Conservation (phyloP, 75 land plant species). For the Gnetum montanum region DNA sequence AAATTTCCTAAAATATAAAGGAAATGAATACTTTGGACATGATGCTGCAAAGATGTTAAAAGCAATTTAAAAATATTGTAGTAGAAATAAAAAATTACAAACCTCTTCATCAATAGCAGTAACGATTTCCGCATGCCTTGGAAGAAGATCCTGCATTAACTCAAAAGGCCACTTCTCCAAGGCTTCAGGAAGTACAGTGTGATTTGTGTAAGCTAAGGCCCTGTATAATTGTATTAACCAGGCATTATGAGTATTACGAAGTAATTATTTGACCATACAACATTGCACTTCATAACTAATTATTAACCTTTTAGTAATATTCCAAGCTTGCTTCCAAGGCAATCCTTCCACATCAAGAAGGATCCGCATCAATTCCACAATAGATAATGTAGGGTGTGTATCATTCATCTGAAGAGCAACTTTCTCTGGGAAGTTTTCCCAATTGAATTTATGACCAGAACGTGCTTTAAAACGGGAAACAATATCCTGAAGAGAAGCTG, state of each 20-base stretch:
- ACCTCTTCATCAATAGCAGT: slow-evolving; percentile 88
- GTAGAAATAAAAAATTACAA: slow-evolving; percentile 4
- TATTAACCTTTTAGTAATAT: slow-evolving; percentile 73
- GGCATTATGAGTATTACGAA: too few relatives aligned
- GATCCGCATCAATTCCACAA: slow-evolving; percentile 83
- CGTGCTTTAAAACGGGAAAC: slow-evolving; percentile 83
- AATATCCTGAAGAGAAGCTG: slow-evolving; percentile 97
- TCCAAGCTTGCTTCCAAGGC: slow-evolving; percentile 89
- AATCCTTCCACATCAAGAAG: slow-evolving; percentile 74
- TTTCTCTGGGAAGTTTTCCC: slow-evolving; percentile 79
- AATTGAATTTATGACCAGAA: slow-evolving; percentile 44
- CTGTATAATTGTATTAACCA: slow-evolving; percentile 30
- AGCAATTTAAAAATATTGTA: too few relatives aligned
- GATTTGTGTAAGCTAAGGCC: slow-evolving; percentile 94
- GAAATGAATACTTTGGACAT: neutral
- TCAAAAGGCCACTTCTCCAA: slow-evolving; percentile 93
- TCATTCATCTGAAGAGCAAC: slow-evolving; percentile 98
- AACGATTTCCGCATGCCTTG: slow-evolving; percentile 87
- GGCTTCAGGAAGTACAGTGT: slow-evolving; percentile 97
- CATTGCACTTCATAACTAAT: too few relatives aligned
- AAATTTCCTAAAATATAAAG: neutral
- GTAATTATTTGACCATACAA: too few relatives aligned
- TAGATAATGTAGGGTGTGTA: slow-evolving; percentile 94
- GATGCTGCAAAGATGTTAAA: neutral
- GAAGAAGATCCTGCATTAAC: slow-evolving; percentile 76